Conservation (phyloP, 148 eudicot species). For the Suaeda aralocaspica region DNA sequence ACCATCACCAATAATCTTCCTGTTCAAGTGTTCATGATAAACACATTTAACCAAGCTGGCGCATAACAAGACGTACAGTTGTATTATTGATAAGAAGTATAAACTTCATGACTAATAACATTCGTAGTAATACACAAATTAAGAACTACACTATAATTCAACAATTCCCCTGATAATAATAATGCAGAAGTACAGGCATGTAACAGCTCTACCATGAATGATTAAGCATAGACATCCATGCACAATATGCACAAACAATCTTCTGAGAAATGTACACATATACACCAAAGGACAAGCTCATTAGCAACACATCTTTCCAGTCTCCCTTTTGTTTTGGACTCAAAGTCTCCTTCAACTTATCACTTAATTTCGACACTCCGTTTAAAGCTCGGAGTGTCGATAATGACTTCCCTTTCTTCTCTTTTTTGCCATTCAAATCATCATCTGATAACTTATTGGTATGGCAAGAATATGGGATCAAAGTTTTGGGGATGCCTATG, state of each 20-base stretch:
- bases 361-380: conserved; percentile 40
- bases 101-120: conserved; percentile 1
- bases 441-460: conserved; percentile 23
- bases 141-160: neutral
- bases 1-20: no score
- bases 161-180: no score
- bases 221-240: conserved; percentile 61
- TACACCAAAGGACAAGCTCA: conserved; percentile 90
- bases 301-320: conserved; percentile 74
- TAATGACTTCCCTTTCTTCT: conserved; percentile 16
- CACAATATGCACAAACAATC: conserved; percentile 90
- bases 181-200: neutral
- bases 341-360: conserved; percentile 45
- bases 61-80: neutral
- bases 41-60: neutral
- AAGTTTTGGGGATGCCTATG: conserved; percentile 17
- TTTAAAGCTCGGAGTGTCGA: neutral
- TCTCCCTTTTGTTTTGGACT: conserved; percentile 87
- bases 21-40: no score
- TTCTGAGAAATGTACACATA: conserved; percentile 89
- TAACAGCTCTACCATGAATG: conserved; percentile 38
- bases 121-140: neutral
- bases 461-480: conserved; percentile 29
- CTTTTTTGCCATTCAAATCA: conserved; percentile 18
- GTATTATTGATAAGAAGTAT: no score